These are phyloP conservation scores for Metschnikowia lochheadii DNA, from an alignment of 805 yeast genomes.

Conservation along the genomic window DNA sequence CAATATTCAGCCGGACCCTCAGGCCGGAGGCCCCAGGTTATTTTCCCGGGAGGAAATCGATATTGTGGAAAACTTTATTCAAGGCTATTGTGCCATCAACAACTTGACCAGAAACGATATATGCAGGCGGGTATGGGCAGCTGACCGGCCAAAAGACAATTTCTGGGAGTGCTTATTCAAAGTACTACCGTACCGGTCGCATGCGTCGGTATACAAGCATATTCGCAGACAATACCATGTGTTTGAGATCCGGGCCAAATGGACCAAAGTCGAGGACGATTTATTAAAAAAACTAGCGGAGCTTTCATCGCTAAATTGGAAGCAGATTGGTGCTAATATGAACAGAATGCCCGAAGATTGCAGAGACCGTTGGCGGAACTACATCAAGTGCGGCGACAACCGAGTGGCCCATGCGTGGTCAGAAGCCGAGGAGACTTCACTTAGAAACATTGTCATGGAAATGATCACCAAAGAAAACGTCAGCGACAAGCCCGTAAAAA, in stretches of 20 bases:
- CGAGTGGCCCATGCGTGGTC: constrained; percentile 82
- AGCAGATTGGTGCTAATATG: constrained; percentile 69
- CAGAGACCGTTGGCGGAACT: constrained; percentile 94
- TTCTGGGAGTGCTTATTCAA: constrained; percentile 83
- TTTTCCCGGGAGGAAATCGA: constrained; percentile 64
- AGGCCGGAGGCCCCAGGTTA: constrained; percentile 31
- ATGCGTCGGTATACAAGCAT: constrained; percentile 90
- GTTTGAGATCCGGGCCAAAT: constrained; percentile 82
- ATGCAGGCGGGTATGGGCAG: constrained; percentile 84
- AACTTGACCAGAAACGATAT: constrained; percentile 62
- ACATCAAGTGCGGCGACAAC: constrained; percentile 82
- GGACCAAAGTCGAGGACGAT: constrained; percentile 82
- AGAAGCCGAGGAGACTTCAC: constrained; percentile 58
- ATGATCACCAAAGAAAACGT: constrained; percentile 32
- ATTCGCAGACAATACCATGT: constrained; percentile 86
- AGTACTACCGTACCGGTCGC: constrained; percentile 77
- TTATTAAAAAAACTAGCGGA: constrained; percentile 58
- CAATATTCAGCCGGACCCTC: constrained; percentile 19
- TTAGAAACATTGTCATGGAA: constrained; percentile 52
- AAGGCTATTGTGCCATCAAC: constrained; percentile 62
- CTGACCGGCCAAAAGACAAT: constrained; percentile 77
- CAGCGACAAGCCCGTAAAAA: constrained; percentile 33
- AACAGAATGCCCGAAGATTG: constrained; percentile 98
- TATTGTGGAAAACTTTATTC: constrained; percentile 70
- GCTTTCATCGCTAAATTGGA: constrained; percentile 83